Evolutionary conservation across 164 flowering plant genomes (phyloP).

Genomic region (Kingdonia uniflora): DNA sequence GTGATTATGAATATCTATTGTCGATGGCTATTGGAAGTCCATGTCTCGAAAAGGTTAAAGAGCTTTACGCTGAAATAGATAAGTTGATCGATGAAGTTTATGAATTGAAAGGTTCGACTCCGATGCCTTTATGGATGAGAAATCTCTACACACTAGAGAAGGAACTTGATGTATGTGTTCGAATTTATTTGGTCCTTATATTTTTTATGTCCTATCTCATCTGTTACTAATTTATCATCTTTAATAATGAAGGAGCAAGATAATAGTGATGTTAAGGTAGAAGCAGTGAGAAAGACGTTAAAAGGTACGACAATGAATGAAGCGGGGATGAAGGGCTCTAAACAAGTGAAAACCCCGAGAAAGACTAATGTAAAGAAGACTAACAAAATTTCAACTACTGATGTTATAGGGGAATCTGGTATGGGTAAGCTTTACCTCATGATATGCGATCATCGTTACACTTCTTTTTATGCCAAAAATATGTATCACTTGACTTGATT

Average conservation of each 20-base stretch:
- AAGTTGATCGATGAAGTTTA: constrained; percentile 43
- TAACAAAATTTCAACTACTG: constrained; percentile 12
- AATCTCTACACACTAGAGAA: no score
- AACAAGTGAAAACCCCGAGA: no score
- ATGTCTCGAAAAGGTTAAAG: constrained; percentile 79
- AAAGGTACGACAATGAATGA: constrained; percentile 14
- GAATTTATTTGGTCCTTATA: not conserved
- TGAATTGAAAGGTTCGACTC: constrained; percentile 42
- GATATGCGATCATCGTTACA: no score
- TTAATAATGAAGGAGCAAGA: constrained; percentile 27
- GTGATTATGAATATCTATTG: no score
- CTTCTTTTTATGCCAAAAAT: no score
- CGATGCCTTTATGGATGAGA: no score
- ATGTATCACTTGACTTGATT: no score
- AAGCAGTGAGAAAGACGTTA: constrained; percentile 7
- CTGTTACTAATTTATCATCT: no score
- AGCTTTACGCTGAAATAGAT: constrained; percentile 47
- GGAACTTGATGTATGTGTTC: no score
- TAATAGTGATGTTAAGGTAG: constrained; percentile 18
- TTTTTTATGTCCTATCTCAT: not conserved
- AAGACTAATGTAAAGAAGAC: constrained; percentile 47
- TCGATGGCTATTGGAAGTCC: constrained; percentile 70
- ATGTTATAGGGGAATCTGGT: no score
- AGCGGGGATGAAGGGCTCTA: no score
- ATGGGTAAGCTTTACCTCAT: no score